These are phyloP conservation scores for Nasturtium officinale DNA, from an alignment of 345 rosid genomes.

Conservation along the genomic window DNA sequence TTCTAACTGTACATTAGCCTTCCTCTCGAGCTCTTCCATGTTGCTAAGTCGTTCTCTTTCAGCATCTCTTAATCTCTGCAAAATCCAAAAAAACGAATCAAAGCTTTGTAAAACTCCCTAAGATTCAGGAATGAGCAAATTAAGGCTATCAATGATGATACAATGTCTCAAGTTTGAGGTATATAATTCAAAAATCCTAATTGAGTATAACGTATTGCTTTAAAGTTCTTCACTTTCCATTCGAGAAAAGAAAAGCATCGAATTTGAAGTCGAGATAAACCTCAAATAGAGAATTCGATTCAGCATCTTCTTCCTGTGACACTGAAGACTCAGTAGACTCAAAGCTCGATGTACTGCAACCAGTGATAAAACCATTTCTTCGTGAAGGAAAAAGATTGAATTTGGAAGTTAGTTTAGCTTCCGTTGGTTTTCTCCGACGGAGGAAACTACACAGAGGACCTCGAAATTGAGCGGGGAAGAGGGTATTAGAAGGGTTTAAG, in stretches of 20 bases:
- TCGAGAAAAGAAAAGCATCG: neutral
- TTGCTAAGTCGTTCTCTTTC: constrained; percentile 68
- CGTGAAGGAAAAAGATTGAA: constrained; percentile 10
- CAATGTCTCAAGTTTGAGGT: neutral
- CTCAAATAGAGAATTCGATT: constrained; percentile 63
- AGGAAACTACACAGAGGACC: constrained; percentile 29
- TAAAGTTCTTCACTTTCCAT: constrained; percentile 7
- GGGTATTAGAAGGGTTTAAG: constrained; percentile 42
- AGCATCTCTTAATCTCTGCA: constrained; percentile 66
- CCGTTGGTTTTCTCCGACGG: constrained; percentile 32
- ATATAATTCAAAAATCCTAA: neutral
- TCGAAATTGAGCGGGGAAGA: constrained; percentile 33
- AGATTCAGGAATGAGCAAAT: neutral
- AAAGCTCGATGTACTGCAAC: constrained; percentile 46
- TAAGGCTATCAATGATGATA: neutral
- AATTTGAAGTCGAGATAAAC: constrained; percentile 36
- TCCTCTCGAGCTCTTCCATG: constrained; percentile 74
- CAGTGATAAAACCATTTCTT: constrained; percentile 35
- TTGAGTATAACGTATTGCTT: neutral
- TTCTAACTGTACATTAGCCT: constrained; percentile 77
- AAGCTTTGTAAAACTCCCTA: constrained; percentile 3
- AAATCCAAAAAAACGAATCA: constrained; percentile 1
- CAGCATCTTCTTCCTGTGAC: constrained; percentile 50
- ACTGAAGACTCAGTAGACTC: constrained; percentile 39
- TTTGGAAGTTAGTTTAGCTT: constrained; percentile 28